Conservation (phyloP, 2,329 filamentous ascomycete species). For the Cordyceps pruinosa region DNA sequence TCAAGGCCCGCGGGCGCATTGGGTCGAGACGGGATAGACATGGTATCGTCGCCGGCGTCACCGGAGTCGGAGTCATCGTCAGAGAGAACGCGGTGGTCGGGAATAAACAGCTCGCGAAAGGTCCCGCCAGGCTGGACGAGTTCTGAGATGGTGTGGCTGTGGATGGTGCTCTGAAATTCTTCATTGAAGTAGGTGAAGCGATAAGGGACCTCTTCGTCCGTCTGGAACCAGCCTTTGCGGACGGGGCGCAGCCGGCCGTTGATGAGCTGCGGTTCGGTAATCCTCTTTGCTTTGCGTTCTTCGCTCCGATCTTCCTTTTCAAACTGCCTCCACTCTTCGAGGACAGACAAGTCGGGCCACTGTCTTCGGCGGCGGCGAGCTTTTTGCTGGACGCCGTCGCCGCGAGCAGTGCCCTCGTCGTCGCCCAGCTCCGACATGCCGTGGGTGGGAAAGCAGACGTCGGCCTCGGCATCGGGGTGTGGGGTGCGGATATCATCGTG, state of each 20-base stretch:
- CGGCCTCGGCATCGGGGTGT: conserved; percentile 64
- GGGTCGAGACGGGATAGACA: conserved; percentile 20
- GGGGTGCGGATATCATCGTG: conserved; percentile 37
- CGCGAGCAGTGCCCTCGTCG: conserved; percentile 55
- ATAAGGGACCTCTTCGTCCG: conserved; percentile 85
- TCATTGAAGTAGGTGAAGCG: conserved; percentile 99
- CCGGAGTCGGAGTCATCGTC: conserved; percentile 66
- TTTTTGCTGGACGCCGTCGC: conserved; percentile 29
- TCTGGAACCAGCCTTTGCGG: conserved; percentile 73
- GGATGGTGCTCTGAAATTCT: conserved; percentile 90
- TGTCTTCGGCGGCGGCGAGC: conserved; percentile 57
- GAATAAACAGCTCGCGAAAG: conserved; percentile 85
- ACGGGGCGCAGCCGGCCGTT: conserved; percentile 81
- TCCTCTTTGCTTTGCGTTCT: conserved; percentile 78
- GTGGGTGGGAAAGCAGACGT: conserved; percentile 83
- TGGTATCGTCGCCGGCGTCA: conserved; percentile 41
- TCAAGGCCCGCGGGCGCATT: conserved; percentile 22
- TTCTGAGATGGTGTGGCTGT: conserved; percentile 91
- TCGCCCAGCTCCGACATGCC: conserved; percentile 70
- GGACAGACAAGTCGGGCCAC: conserved; percentile 78
- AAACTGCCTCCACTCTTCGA: conserved; percentile 84
- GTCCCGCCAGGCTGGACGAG: conserved; percentile 76
- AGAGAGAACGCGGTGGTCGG: conserved; percentile 69
- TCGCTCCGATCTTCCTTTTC: conserved; percentile 81
- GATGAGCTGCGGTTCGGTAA: conserved; percentile 88